Evolutionary conservation across 257 asterid genomes (phyloP), one percentile per base, ranked within the genome.

Genomic region (Solanum appendiculatum): DNA sequence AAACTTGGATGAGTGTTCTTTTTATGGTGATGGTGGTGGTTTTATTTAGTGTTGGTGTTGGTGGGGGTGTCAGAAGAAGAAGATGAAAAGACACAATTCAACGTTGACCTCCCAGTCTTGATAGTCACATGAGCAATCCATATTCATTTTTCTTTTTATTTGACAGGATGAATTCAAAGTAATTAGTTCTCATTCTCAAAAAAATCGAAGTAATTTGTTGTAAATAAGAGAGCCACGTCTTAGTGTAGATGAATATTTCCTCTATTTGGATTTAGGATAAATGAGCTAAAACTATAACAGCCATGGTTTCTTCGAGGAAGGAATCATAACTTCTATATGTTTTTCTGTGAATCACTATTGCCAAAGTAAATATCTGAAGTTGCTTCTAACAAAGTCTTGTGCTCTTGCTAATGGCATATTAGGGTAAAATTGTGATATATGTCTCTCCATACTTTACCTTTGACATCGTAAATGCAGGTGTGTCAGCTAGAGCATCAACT

Each of bases 401-500:
- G n/a, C n/a, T n/a, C n/a, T n/a, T 80, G 66, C 85, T 80, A 34
- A 80, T 46, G 66, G 66, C n/a, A 29, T 81, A 51, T 21, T 70
- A 23, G 46, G 11, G 44, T 37, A 51, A 86, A 64, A n/a, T 44
- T 31, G 56, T 3, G 64, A 16, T 68, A 15, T 42, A 86, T 64
- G 46, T 73, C 48, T 77, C 23, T 29, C 56, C 58, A 33, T 34
- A 15, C 48, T 64, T 63, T 60, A 46, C 44, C 31, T 36, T 82
- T 70, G 74, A 29, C 25, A 77, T 87, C 56, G 88, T 40, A 85
- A 80, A 90, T 92, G 91, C 97, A 97, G 99, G 98, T 92, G 84
- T 96, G 98, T 87, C 99, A 93, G 90, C 97, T 93, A 89, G 99
- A 97, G 92, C 95, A 96, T 90, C 98, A 96, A 90, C 98, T 97